A percentile compares a stretch with the other conserved stretches of the same genome.
Conservation (phyloP, 129 eudicot species). For the Apium graveolens region DNA sequence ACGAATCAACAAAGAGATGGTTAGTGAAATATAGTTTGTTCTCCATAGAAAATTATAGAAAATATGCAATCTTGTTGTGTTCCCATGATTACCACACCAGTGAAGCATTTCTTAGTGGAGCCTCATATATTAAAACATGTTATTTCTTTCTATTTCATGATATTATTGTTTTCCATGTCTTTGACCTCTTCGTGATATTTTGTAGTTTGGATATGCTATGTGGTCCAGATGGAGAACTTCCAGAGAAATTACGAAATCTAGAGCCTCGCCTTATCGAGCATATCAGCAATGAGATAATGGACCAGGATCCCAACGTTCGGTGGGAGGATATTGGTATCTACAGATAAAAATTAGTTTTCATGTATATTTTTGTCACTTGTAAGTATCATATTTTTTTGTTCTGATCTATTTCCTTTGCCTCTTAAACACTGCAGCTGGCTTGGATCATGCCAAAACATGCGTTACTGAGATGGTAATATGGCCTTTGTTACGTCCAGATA, state of each 20-base stretch:
- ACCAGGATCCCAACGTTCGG: constrained; percentile 89
- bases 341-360: constrained; percentile 4
- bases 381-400: constrained; percentile 6
- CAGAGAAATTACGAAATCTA: constrained; percentile 80
- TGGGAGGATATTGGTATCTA: constrained; percentile 92
- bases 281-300: constrained; percentile 96
- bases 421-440: constrained; percentile 50
- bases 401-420: constrained; percentile 16
- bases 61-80: not conserved
- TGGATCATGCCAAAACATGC: constrained; percentile 96
- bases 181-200: not conserved
- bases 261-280: constrained; percentile 95
- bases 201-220: constrained; percentile 74
- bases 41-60: not conserved
- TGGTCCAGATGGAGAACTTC: constrained; percentile 99
- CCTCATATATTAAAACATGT: not conserved
- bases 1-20: constrained; percentile 91
- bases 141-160: not conserved
- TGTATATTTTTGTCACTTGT: not conserved
- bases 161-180: constrained; percentile 7
- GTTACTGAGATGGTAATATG: constrained; percentile 97
- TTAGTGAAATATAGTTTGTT: constrained; percentile 20
- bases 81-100: not conserved
- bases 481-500: constrained; percentile 97
- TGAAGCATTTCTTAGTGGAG: not conserved